Evolutionary conservation across 495 filamentous ascomycete genomes (phyloP).

Genomic region (Aspergillus sparsus): DNA sequence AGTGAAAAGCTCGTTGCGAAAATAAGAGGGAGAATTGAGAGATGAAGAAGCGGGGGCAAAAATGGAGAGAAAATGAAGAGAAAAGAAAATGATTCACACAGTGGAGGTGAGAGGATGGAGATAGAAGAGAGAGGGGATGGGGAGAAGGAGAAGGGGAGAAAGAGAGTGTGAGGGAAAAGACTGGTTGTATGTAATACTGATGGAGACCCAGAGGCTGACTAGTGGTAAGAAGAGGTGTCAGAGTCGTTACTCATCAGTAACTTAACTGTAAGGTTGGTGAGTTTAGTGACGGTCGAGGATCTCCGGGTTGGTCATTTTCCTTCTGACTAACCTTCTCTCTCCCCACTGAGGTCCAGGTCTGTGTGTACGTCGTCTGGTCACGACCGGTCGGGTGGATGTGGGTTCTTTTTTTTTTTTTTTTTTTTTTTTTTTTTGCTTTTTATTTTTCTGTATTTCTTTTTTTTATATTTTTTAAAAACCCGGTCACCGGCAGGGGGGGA

Average conservation of each 20-base stretch:
- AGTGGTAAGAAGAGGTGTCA: constrained; percentile 16
- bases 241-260: constrained; percentile 4
- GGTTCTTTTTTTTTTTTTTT: constrained; percentile 2
- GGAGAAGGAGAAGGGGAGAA: constrained; percentile 13
- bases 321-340: constrained; percentile 13
- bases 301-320: neutral
- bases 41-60: constrained; percentile 12
- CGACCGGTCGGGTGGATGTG: constrained; percentile 11
- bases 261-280: no score
- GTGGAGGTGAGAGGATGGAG: constrained; percentile 9
- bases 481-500: neutral
- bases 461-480: neutral
- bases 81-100: constrained; percentile 12
- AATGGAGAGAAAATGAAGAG: constrained; percentile 10
- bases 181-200: constrained; percentile 2
- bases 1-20: constrained; percentile 55
- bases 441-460: no score
- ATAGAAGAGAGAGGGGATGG: constrained; percentile 6
- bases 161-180: constrained; percentile 7
- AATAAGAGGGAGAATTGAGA: constrained; percentile 12
- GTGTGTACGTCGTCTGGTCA: constrained; percentile 10
- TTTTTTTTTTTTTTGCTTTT: neutral
- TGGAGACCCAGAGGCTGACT: constrained; percentile 5
- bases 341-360: constrained; percentile 6
- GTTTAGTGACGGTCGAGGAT: constrained; percentile 3